A percentile compares a stretch with the other conserved stretches of the same genome.
Evolutionary conservation across 1,284 basidiomycete species (phyloP).

Genomic region (Cystobasidiaceae sp.): DNA sequence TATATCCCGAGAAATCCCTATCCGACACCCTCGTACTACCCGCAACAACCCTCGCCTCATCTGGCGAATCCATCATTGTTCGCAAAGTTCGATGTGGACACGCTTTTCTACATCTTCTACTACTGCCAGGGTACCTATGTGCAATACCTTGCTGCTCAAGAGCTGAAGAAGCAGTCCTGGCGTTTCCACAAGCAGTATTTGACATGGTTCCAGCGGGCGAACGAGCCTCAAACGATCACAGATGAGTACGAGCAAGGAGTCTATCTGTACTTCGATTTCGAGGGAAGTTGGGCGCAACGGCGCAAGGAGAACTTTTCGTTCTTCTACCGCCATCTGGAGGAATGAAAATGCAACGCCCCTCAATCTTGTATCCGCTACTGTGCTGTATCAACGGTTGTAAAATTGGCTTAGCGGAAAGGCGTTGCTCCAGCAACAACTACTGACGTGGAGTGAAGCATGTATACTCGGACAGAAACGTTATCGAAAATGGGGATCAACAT

Average conservation of each 20-base stretch:
- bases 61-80: slow-evolving; percentile 83
- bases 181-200: slow-evolving; percentile 99
- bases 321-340: slow-evolving; percentile 47
- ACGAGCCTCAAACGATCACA: slow-evolving; percentile 97
- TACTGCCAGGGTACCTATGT: slow-evolving; percentile 57
- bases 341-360: neutral
- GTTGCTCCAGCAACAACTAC: neutral
- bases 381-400: neutral
- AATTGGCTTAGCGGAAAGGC: neutral
- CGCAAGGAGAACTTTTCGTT: slow-evolving; percentile 98
- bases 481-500: too few relatives aligned
- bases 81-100: slow-evolving; percentile 91
- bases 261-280: slow-evolving; percentile 40
- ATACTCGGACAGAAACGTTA: too few relatives aligned
- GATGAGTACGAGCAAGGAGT: slow-evolving; percentile 99
- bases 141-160: slow-evolving; percentile 74
- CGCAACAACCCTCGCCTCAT: slow-evolving; percentile 75
- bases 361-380: neutral
- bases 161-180: slow-evolving; percentile 97
- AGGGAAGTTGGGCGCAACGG: slow-evolving; percentile 75
- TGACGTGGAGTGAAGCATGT: too few relatives aligned
- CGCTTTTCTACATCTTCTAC: slow-evolving; percentile 98
- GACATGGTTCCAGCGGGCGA: slow-evolving; percentile 99
- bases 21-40: slow-evolving; percentile 90
- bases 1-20: slow-evolving; percentile 92